A percentile compares a stretch with the other conserved stretches of the same genome.
Evolutionary conservation across 441 rosid species (phyloP).

Genomic region (Melastoma candidum): DNA sequence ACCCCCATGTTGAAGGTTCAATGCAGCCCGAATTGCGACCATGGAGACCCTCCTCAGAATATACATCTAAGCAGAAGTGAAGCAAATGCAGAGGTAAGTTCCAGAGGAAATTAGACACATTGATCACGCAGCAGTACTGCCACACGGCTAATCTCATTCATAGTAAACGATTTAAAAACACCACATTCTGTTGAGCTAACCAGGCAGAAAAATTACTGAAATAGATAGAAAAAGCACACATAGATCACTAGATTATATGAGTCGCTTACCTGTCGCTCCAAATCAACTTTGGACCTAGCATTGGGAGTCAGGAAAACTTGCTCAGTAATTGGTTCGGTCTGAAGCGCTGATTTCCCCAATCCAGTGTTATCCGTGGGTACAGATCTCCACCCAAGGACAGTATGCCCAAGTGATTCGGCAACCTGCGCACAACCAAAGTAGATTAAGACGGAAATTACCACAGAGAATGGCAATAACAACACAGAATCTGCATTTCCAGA

Average conservation of each 20-base stretch:
- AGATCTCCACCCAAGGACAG: slow-evolving; percentile 90
- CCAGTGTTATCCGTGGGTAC: slow-evolving; percentile 91
- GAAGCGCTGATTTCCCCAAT: slow-evolving; percentile 77
- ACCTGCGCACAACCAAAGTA: slow-evolving; percentile 30
- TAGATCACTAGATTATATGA: neutral
- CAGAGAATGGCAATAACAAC: neutral
- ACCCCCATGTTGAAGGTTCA: slow-evolving; percentile 87
- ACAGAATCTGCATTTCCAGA: neutral
- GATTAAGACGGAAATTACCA: too few species aligned
- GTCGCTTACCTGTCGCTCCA: slow-evolving; percentile 79
- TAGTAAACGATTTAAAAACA: too few species aligned
- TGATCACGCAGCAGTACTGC: too few species aligned
- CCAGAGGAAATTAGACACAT: neutral
- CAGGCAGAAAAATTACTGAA: too few species aligned
- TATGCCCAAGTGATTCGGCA: slow-evolving; percentile 96
- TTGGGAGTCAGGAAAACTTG: slow-evolving; percentile 90
- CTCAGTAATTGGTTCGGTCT: slow-evolving; percentile 89
- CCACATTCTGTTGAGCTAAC: too few species aligned
- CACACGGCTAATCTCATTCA: too few species aligned
- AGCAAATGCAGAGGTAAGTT: slow-evolving; percentile 5
- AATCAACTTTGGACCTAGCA: slow-evolving; percentile 61
- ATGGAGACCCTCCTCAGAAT: slow-evolving; percentile 84
- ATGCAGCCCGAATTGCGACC: slow-evolving; percentile 90
- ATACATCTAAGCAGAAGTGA: slow-evolving; percentile 60
- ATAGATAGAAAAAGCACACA: too few species aligned